Conservation (phyloP, 768 basidiomycete genomes). For the Heimioporus sp. region DNA sequence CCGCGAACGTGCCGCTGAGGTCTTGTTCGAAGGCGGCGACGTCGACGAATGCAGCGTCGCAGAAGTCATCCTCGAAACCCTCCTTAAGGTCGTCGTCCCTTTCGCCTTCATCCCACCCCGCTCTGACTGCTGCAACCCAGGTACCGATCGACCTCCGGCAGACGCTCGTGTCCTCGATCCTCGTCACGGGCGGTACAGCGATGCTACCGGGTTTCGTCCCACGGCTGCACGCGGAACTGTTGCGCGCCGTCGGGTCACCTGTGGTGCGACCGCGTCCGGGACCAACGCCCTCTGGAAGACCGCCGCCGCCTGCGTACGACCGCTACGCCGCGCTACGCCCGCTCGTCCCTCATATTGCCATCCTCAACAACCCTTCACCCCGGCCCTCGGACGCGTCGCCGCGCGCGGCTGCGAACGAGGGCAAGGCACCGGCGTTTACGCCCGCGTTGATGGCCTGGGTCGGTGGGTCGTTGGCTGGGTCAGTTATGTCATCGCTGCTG, state of each 20-base stretch:
- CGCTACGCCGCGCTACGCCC: constrained; percentile 73
- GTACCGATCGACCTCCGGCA: constrained; percentile 88
- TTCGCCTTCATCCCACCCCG: not conserved
- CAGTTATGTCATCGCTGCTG: constrained; percentile 25
- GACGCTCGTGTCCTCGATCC: constrained; percentile 78
- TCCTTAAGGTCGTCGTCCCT: constrained; percentile 69
- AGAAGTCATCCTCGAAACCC: constrained; percentile 72
- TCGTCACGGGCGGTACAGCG: constrained; percentile 85
- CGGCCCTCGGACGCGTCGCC: constrained; percentile 44
- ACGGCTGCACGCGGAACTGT: constrained; percentile 76
- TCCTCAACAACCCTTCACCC: constrained; percentile 82
- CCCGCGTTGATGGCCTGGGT: constrained; percentile 87
- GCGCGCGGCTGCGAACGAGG: constrained; percentile 60
- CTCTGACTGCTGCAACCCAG: constrained; percentile 37
- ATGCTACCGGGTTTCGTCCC: constrained; percentile 94
- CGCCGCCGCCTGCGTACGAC: constrained; percentile 56
- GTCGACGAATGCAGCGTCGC: constrained; percentile 85
- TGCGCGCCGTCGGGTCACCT: constrained; percentile 54
- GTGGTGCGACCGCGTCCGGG: constrained; percentile 30
- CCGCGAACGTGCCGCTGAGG: constrained; percentile 85
- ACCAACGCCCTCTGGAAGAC: constrained; percentile 36
- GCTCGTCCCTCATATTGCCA: constrained; percentile 69
- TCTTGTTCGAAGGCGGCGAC: constrained; percentile 87
- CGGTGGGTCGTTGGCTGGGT: constrained; percentile 92
- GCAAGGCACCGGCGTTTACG: constrained; percentile 85